Evolutionary conservation across 768 basidiomycete genomes (phyloP).

Genomic region (Lepiota brunneoincarnata): DNA sequence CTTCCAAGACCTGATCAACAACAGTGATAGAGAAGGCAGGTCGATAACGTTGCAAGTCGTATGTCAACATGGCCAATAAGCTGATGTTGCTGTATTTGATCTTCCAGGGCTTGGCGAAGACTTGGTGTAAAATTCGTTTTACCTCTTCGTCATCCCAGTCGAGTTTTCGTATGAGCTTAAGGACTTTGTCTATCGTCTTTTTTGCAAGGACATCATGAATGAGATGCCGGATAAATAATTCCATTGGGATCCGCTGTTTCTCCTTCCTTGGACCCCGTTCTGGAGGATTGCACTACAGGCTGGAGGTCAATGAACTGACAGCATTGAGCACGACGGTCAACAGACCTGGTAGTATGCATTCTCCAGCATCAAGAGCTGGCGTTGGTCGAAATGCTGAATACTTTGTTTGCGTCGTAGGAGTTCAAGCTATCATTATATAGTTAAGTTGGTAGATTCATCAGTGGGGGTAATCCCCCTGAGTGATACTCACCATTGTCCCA

Average conservation of each 20-base stretch:
- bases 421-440: slow-evolving; percentile 59
- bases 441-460: slow-evolving; percentile 1
- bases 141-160: slow-evolving; percentile 86
- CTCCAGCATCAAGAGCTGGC: slow-evolving; percentile 86
- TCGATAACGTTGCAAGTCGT: slow-evolving; percentile 92
- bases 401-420: slow-evolving; percentile 94
- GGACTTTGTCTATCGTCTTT: slow-evolving; percentile 93
- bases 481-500: slow-evolving; percentile 69
- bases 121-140: slow-evolving; percentile 69
- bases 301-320: neutral
- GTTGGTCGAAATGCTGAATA: slow-evolving; percentile 89
- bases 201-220: slow-evolving; percentile 91
- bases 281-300: slow-evolving; percentile 87
- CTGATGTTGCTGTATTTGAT: slow-evolving; percentile 89
- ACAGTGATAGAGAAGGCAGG: slow-evolving; percentile 85
- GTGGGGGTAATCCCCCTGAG: neutral
- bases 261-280: slow-evolving; percentile 85
- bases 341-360: slow-evolving; percentile 96
- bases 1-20: slow-evolving; percentile 94
- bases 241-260: slow-evolving; percentile 82
- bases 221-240: slow-evolving; percentile 94
- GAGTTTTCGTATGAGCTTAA: slow-evolving; percentile 89
- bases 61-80: slow-evolving; percentile 90
- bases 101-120: slow-evolving; percentile 99
- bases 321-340: neutral